Percentiles rank a stretch among this genome's conserved stretches.
phyloP scores from a whole-genome alignment of 2,329 filamentous ascomycete species.

The Pseudogymnoascus sp. region DNA sequence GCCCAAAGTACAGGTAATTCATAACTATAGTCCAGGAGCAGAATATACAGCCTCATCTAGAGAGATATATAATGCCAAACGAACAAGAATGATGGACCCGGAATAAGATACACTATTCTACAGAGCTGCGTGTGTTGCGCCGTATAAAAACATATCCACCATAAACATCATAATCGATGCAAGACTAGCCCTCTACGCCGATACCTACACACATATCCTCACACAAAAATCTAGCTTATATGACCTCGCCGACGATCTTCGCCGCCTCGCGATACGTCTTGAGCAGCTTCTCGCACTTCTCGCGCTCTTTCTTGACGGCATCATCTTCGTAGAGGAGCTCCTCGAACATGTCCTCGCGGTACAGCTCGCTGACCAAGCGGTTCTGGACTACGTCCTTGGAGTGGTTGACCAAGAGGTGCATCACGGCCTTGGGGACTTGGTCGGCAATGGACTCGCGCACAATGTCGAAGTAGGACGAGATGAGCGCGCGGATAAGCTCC shows the following conservation, averaged over 20 bases:
- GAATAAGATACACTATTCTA: constrained; percentile 7
- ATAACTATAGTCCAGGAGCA: not conserved
- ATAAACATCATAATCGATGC: not conserved
- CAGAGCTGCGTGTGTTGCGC: constrained; percentile 6
- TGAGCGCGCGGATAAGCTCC: constrained; percentile 90
- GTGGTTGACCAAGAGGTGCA: constrained; percentile 97
- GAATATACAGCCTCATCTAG: constrained; percentile 1
- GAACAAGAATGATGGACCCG: not conserved
- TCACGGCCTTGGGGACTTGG: constrained; percentile 96
- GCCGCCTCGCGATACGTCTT: constrained; percentile 95
- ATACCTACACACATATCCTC: constrained; percentile 7
- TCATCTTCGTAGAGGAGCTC: constrained; percentile 97
- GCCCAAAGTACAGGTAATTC: not conserved
- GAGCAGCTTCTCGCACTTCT: constrained; percentile 96
- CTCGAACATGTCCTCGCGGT: constrained; percentile 83
- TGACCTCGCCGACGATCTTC: constrained; percentile 94
- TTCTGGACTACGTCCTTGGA: constrained; percentile 98
- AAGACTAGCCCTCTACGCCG: constrained; percentile 5
- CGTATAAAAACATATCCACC: constrained; percentile 9
- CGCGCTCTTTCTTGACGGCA: constrained; percentile 89
- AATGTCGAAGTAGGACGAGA: constrained; percentile 98
- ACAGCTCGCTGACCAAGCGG: constrained; percentile 86
- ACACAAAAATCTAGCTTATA: constrained; percentile 41
- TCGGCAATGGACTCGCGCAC: constrained; percentile 98
- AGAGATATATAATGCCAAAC: not conserved